A percentile compares a stretch with the other conserved stretches of the same genome.
phyloP scores from a whole-genome alignment of 805 yeast species.

The Millerozyma miso region DNA sequence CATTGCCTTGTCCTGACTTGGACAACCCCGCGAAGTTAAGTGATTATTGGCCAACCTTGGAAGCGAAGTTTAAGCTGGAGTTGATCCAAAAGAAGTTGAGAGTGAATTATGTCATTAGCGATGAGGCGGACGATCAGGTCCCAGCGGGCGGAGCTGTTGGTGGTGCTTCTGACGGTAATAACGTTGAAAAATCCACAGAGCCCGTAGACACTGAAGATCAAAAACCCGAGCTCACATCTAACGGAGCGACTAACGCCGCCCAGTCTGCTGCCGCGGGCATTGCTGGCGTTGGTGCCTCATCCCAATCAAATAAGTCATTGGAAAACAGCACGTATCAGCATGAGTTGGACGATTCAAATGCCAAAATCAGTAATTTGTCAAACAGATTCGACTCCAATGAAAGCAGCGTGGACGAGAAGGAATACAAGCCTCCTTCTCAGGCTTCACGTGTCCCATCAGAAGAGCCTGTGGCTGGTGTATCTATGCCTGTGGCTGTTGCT shows the following conservation, averaged over 20 bases:
- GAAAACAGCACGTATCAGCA: constrained; percentile 16
- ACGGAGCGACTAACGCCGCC: neutral
- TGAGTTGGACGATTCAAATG: constrained; percentile 37
- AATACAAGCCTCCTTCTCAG: constrained; percentile 9
- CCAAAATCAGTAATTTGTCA: constrained; percentile 39
- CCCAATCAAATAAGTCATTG: constrained; percentile 6
- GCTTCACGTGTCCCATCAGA: constrained; percentile 10
- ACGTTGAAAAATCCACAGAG: neutral
- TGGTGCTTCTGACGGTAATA: constrained; percentile 1
- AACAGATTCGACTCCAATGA: constrained; percentile 44
- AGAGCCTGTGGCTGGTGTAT: constrained; percentile 44
- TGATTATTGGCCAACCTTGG: constrained; percentile 73
- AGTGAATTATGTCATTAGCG: constrained; percentile 49
- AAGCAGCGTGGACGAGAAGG: constrained; percentile 14
- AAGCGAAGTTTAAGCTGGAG: constrained; percentile 50
- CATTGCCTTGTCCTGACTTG: constrained; percentile 69
- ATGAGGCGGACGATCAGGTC: constrained; percentile 17
- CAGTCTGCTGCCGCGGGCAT: neutral
- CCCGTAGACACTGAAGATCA: neutral
- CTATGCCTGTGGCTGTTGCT: constrained; percentile 49
- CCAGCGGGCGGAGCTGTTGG: constrained; percentile 9
- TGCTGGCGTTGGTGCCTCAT: constrained; percentile 3
- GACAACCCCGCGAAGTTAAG: constrained; percentile 56
- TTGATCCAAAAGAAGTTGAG: constrained; percentile 62
- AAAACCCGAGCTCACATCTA: neutral